Evolutionary conservation across 768 basidiomycete genomes (phyloP), one percentile per base, ranked within the genome.

Genomic region (Lactarius tabidus): DNA sequence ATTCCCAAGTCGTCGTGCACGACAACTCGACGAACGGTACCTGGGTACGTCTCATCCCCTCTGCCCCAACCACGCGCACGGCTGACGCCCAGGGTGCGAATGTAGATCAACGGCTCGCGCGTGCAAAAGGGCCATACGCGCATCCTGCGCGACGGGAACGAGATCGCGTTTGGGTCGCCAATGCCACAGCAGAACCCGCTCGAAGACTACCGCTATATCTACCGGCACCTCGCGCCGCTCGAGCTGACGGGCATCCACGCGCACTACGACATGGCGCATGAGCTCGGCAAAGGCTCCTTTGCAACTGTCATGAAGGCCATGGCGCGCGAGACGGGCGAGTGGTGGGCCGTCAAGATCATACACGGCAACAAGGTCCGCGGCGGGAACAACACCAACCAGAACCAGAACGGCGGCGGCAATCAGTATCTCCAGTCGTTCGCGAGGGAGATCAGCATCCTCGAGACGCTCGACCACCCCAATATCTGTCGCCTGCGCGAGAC

Each of bases 331-430:
- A 89, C 88, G 14, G 93, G 93, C 14, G 77, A 83, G 63, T 86
- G 86, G 81, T 88, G 84, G 67, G 96, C 96, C 0, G 86, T 95
- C 75, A 98, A 98, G 79, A 88, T 93, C 79, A 93, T 95, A 65
- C 81, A 86, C 51, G 79, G 73, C 15, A 77, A 65, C 69, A 78
- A 80, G 79, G 78, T 81, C 63, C 79, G 78, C 39, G 74, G 75
- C 12, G 57, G 57, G 2, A 63, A 60, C 28, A 54, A 48, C 10
- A 43, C 23, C 45, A 68, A 66, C 59, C 33, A 33, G 6, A 62
- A 31, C 9, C 38, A 31, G 10, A 53, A 26, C 15, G 39, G 28
- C 1, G n/a, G 31, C 2, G 64, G 57, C 33, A 55, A 54, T 12
- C 29, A 15, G 1, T 43, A 55, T 33, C 60, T 79, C 15, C 69